A percentile compares a stretch with the other conserved stretches of the same genome.
phyloP scores from a whole-genome alignment of 805 yeast genomes.

The Zygosaccharomyces gambellarensis region DNA sequence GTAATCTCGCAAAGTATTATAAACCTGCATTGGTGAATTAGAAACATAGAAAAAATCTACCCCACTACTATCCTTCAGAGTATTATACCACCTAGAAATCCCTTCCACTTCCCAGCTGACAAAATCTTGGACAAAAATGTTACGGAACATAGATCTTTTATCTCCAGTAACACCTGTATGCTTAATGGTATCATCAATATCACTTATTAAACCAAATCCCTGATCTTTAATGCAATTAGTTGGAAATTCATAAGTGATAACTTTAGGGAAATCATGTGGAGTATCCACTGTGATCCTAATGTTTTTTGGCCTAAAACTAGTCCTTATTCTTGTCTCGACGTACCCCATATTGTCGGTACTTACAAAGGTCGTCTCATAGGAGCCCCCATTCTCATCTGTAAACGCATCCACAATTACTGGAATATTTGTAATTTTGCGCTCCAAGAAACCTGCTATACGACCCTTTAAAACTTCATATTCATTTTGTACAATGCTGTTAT shows the following conservation, averaged over 20 bases:
- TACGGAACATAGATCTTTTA: slow-evolving; percentile 74
- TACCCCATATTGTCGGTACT: slow-evolving; percentile 65
- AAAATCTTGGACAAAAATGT: slow-evolving; percentile 64
- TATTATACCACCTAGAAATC: slow-evolving; percentile 65
- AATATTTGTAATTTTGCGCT: slow-evolving; percentile 57
- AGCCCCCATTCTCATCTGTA: slow-evolving; percentile 37
- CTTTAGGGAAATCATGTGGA: slow-evolving; percentile 15
- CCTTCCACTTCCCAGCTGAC: slow-evolving; percentile 68
- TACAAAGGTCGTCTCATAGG: slow-evolving; percentile 34
- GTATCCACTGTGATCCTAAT: slow-evolving; percentile 24
- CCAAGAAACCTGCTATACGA: slow-evolving; percentile 65
- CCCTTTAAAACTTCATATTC: slow-evolving; percentile 51
- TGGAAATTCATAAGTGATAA: slow-evolving; percentile 15
- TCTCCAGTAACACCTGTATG: slow-evolving; percentile 87
- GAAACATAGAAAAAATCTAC: slow-evolving; percentile 88
- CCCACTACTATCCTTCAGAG: slow-evolving; percentile 39
- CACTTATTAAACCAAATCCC: slow-evolving; percentile 77
- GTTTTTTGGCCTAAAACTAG: slow-evolving; percentile 51
- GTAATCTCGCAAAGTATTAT: slow-evolving; percentile 40
- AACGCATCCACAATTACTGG: slow-evolving; percentile 53
- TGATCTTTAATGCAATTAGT: slow-evolving; percentile 19
- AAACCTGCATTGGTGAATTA: slow-evolving; percentile 91
- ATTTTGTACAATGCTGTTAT: slow-evolving; percentile 7
- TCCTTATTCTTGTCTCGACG: slow-evolving; percentile 49
- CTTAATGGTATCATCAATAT: slow-evolving; percentile 91